Conservation (phyloP, 495 filamentous ascomycete genomes). For the Podospora conica region DNA sequence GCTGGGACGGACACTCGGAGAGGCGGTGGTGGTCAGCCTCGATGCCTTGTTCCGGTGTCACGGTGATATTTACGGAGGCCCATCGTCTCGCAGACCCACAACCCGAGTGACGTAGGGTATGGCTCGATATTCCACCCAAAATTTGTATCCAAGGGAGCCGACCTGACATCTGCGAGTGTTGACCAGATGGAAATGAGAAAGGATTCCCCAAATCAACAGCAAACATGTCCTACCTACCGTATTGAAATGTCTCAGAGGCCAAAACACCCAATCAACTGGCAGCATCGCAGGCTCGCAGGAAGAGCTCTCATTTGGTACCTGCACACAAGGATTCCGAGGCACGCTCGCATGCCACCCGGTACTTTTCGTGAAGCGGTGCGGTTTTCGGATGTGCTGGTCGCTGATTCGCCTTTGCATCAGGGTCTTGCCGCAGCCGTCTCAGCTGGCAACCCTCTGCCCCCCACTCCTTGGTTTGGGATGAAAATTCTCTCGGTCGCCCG, state of each 20-base stretch:
- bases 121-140: background rate
- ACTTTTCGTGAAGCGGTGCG: background rate
- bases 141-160: background rate
- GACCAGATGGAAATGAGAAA: background rate
- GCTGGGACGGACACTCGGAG: background rate
- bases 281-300: background rate
- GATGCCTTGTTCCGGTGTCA: background rate
- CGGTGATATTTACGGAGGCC: background rate
- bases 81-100: background rate
- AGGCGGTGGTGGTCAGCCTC: background rate
- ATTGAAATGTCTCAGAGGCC: background rate
- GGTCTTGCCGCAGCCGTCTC: background rate
- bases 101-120: background rate
- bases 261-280: background rate
- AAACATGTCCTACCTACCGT: background rate
- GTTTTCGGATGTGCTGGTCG: constrained; percentile 5
- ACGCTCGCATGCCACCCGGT: background rate
- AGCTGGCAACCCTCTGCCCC: background rate
- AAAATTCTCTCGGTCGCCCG: background rate
- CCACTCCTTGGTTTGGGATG: constrained; percentile 4
- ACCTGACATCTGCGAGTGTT: background rate
- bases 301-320: background rate
- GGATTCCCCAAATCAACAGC: background rate
- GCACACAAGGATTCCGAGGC: background rate
- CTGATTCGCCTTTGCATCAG: constrained; percentile 5